phyloP scores from a whole-genome alignment of 2,329 filamentous ascomycete species.

The Colletotrichum cordylinicola region DNA sequence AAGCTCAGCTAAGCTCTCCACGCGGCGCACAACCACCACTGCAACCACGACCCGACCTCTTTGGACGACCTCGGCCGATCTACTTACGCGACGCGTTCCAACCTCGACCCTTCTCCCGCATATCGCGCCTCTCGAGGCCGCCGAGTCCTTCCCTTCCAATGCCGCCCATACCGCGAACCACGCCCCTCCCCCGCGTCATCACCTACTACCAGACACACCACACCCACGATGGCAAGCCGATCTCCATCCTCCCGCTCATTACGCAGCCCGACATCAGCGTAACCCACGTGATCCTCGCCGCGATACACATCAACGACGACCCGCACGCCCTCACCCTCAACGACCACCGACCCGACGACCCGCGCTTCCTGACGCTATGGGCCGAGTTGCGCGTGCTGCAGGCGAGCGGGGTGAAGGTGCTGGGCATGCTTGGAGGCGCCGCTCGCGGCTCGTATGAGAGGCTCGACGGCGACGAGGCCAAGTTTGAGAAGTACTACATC shows the following conservation, averaged over 20 bases:
- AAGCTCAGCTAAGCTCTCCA: background rate
- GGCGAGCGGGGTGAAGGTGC: constrained; percentile 75
- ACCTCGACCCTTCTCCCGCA: background rate
- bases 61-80: background rate
- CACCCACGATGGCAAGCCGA: constrained; percentile 44
- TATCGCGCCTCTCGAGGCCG: background rate
- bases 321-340: constrained; percentile 78
- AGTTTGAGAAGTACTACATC: constrained; percentile 77
- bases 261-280: constrained; percentile 51
- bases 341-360: constrained; percentile 73
- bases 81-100: background rate
- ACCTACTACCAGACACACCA: constrained; percentile 64
- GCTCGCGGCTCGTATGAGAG: constrained; percentile 73
- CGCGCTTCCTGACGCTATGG: constrained; percentile 77
- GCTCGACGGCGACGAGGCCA: constrained; percentile 59
- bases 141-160: background rate
- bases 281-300: constrained; percentile 87
- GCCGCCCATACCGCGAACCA: constrained; percentile 16
- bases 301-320: constrained; percentile 79
- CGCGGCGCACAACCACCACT: background rate
- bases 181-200: constrained; percentile 51
- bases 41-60: background rate
- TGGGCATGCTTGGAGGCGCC: constrained; percentile 89
- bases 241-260: constrained; percentile 60
- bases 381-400: constrained; percentile 76